Base-by-base conservation (phyloP, 768 basidiomycete genomes). In the Agrocybe praecox region DNA sequence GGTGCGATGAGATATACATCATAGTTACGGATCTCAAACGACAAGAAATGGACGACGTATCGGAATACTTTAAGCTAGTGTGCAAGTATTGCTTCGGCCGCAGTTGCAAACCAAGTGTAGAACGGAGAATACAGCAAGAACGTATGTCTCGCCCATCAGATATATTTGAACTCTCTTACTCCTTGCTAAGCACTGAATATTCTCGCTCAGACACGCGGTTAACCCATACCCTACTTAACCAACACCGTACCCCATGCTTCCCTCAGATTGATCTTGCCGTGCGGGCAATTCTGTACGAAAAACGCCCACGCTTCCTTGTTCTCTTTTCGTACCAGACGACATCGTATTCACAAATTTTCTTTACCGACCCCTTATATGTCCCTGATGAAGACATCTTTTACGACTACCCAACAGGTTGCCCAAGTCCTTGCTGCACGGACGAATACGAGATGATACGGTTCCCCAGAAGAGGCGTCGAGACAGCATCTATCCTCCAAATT, bases 401-500 rank as follows among this genome's bases (percentile, higher is more conserved):
- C 68, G 88, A 90, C 68, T 89, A 89, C 64, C 89, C 89, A 6
- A 89, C 85, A 10, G 89, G 89, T 15, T 91, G 89, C 63, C 88
- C 87, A 26, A 91, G 89, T 56, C 88, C 87, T 1, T 88, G 85
- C 64, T 91, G 89, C 68, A 87, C 82, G 32, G 89, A 91, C 58
- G 88, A 91, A 67, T 91, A 89, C 67, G 89, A 91, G 71, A 88
- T 90, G 82, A 86, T 91, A 63, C 85, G 89, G 49, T 91, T 91
- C 60, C 89, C 89, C 2, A 75, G 89, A 54, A 75, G 79, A 54
- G 89, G 89, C 2, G 63, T 81, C 19, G 84, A 85, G 54, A 77
- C 74, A 2, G 89, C 89, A 6, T 80, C 80, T 3, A 76, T 90
- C 42, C 77, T 91, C 33, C 78, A 86, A 42, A 78, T 89, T 64